Conservation (phyloP, 768 basidiomycete species). For the Suillus paluster region DNA sequence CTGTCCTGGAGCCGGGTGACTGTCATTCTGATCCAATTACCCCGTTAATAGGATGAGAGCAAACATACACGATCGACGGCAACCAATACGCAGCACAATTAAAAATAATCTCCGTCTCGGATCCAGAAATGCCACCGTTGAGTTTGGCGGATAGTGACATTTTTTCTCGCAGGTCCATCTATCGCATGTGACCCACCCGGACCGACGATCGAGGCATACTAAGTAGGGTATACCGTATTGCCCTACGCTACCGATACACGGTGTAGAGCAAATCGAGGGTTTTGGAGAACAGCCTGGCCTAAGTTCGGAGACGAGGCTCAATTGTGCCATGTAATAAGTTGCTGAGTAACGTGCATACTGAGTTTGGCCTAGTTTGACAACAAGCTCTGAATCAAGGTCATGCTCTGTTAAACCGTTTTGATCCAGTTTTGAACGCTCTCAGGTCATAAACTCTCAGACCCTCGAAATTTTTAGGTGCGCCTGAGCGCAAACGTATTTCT, state of each 20-base stretch:
- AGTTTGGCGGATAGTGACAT: background rate
- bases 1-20: background rate
- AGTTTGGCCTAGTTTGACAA: no score
- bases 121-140: no score
- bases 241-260: no score
- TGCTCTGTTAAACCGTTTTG: no score
- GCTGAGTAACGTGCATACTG: no score
- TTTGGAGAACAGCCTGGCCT: background rate
- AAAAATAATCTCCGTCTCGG: background rate
- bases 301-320: no score
- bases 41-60: background rate
- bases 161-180: background rate
- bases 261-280: background rate
- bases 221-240: no score
- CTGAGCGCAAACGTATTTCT: background rate
- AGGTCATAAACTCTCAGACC: background rate
- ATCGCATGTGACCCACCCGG: background rate
- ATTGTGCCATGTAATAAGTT: no score
- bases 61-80: background rate
- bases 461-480: background rate
- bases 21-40: background rate
- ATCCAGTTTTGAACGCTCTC: no score
- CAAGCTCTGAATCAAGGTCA: no score
- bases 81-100: background rate
- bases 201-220: no score